Evolutionary conservation across 345 rosid genomes (phyloP), one percentile per base, ranked within the genome.

Genomic region (Gossypioides kirkii): DNA sequence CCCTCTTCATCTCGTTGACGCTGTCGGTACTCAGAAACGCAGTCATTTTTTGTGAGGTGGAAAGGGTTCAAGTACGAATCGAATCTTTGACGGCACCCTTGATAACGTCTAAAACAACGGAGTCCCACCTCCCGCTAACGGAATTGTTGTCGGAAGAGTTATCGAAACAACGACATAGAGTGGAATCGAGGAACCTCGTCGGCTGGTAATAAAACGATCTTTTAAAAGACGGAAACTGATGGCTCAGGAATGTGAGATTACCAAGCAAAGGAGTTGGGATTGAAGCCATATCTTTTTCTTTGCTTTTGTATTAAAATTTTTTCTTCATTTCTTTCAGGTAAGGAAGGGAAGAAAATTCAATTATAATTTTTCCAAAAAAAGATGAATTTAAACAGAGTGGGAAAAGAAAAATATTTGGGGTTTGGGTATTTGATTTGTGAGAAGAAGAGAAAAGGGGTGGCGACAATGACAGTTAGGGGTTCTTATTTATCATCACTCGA

Each of bases 261-360:
- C 67, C 79, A 61, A 87, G 79, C 14, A 86, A 79, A 20, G 94
- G 82, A 13, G 90, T 47, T 1, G 88, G 82, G 67, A 87, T 77
- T 59, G 93, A 87, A 84, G 96, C 78, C 97, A 88, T 86, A 17
- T 4, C 47, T 9, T 8, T 41, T n/a, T n/a, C n/a, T n/a, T n/a
- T n/a, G n/a, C n/a, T n/a, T n/a, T n/a, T n/a, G n/a, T n/a, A n/a
- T 0, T 4, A 10, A 8, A 63, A 60, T 4, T 17, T 7, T 10
- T 17, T 61, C 12, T 61, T 61, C 10, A 11, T 54, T 54, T 18
- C n/a, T n/a, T n/a, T n/a, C n/a, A n/a, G n/a, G n/a, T n/a, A n/a
- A n/a, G n/a, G n/a, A n/a, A n/a, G n/a, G n/a, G n/a, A n/a, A n/a
- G n/a, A n/a, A n/a, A n/a, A n/a, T n/a, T n/a, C n/a, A n/a, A n/a